A percentile compares a stretch with the other conserved stretches of the same genome.
phyloP scores from a whole-genome alignment of 805 yeast species.

The Nakazawaea anatomiae region DNA sequence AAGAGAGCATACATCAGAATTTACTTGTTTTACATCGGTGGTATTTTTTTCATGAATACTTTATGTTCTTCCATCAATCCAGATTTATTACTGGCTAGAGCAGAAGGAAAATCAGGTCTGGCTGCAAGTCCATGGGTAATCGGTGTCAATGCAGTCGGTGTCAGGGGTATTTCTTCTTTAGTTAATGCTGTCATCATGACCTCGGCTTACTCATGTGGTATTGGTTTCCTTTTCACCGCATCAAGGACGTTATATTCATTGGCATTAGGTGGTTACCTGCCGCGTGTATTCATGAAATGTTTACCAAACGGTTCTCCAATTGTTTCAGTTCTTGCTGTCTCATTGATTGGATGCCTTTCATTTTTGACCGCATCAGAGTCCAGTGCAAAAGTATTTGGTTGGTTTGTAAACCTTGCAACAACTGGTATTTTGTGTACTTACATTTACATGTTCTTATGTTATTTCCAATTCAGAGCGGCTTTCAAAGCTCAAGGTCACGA shows the following conservation, averaged over 20 bases:
- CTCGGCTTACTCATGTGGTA: conserved; percentile 43
- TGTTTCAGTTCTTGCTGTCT: conserved; percentile 34
- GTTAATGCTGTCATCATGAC: conserved; percentile 37
- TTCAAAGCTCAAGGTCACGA: conserved; percentile 46
- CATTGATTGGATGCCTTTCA: conserved; percentile 38
- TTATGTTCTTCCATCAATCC: conserved; percentile 39
- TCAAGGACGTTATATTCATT: conserved; percentile 42
- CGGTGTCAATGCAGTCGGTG: conserved; percentile 39
- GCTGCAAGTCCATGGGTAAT: conserved; percentile 44
- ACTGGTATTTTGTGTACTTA: conserved; percentile 63
- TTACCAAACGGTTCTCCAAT: conserved; percentile 42
- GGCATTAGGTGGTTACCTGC: conserved; percentile 42
- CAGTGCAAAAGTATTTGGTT: conserved; percentile 61
- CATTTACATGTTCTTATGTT: conserved; percentile 50
- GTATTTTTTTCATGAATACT: conserved; percentile 40
- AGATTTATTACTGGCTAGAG: conserved; percentile 24
- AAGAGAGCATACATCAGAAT: conserved; percentile 40
- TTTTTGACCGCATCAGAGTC: conserved; percentile 47
- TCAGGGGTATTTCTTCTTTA: conserved; percentile 37
- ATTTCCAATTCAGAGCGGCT: conserved; percentile 57
- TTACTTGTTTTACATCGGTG: conserved; percentile 40
- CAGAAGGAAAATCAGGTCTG: conserved; percentile 34
- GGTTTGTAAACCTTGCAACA: conserved; percentile 70
- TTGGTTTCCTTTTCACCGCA: conserved; percentile 40
- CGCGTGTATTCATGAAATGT: conserved; percentile 34